A percentile compares a stretch with the other conserved stretches of the same genome.
Evolutionary conservation across 2,329 filamentous ascomycete species (phyloP).

Genomic region (Colletotrichum sp.): DNA sequence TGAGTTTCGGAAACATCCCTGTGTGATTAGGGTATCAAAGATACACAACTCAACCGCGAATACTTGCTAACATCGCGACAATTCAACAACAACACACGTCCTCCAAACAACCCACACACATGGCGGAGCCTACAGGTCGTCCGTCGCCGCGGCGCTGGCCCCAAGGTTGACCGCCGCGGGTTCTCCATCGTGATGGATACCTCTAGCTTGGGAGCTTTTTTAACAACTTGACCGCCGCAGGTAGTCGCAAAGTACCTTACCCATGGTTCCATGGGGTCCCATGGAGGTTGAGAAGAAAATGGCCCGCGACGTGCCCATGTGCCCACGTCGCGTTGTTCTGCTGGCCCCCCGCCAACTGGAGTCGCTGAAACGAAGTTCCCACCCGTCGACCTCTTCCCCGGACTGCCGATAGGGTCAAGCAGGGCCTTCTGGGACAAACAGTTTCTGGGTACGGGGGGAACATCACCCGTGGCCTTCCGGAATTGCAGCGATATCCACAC

Average conservation of each 20-base stretch:
- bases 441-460: neutral
- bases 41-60: neutral
- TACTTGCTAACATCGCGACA: neutral
- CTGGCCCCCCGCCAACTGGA: neutral
- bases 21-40: neutral
- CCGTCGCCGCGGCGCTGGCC: neutral
- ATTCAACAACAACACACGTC: neutral
- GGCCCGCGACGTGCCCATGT: conserved; percentile 4
- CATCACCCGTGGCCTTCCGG: conserved; percentile 9
- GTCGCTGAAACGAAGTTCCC: conserved; percentile 14
- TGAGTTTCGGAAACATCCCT: neutral
- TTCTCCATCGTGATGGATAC: neutral
- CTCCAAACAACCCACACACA: conserved; percentile 12
- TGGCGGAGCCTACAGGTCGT: neutral
- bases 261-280: neutral
- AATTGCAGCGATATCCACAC: conserved; percentile 10
- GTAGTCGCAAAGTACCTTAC: conserved; percentile 4
- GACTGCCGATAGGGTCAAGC: conserved; percentile 18
- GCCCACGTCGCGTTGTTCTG: neutral
- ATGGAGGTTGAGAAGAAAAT: neutral
- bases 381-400: conserved; percentile 10
- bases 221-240: neutral
- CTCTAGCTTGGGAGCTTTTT: neutral
- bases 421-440: neutral
- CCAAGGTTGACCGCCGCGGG: neutral